Conservation (phyloP, 2,329 filamentous ascomycete species). For the Xylariaceae sp. region DNA sequence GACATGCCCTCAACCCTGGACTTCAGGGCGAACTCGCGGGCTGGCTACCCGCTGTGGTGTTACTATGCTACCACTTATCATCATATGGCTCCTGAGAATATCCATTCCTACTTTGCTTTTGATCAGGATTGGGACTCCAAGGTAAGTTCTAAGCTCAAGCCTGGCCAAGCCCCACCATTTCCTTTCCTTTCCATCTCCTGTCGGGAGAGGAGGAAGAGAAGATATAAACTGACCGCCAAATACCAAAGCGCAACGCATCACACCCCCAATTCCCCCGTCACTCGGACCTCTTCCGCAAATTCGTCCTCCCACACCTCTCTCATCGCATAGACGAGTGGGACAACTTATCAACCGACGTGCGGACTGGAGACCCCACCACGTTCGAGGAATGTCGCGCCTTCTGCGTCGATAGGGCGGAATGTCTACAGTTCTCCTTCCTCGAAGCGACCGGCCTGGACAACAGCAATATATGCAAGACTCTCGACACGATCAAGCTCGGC, state of each 20-base stretch:
- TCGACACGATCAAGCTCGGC: conserved; percentile 1
- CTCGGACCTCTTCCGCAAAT: conserved; percentile 11
- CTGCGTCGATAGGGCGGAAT: conserved; percentile 6
- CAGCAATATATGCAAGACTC: conserved; percentile 6
- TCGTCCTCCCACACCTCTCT: conserved; percentile 7
- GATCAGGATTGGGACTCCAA: conserved; percentile 6
- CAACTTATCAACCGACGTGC: conserved; percentile 7
- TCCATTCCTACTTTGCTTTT: conserved; percentile 11
- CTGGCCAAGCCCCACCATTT: too few relatives aligned
- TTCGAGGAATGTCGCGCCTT: conserved; percentile 8
- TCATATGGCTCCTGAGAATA: conserved; percentile 12
- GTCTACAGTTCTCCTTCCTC: conserved; percentile 14
- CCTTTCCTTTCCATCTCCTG: too few relatives aligned
- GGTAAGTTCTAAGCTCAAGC: conserved; percentile 2
- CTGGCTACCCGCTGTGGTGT: conserved; percentile 7
- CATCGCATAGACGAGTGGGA: conserved; percentile 8
- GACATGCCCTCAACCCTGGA: conserved; percentile 9
- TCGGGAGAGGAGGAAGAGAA: neutral
- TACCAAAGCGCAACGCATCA: neutral
- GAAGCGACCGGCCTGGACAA: too few relatives aligned
- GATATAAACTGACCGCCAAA: too few relatives aligned
- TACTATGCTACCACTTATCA: conserved; percentile 12
- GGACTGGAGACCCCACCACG: conserved; percentile 3
- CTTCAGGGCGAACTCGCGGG: conserved; percentile 1
- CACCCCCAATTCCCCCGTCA: conserved; percentile 5